A percentile compares a stretch with the other conserved stretches of the same genome.
phyloP scores from a whole-genome alignment of 306 rosid genomes.

The Gastrolobium villosum region DNA sequence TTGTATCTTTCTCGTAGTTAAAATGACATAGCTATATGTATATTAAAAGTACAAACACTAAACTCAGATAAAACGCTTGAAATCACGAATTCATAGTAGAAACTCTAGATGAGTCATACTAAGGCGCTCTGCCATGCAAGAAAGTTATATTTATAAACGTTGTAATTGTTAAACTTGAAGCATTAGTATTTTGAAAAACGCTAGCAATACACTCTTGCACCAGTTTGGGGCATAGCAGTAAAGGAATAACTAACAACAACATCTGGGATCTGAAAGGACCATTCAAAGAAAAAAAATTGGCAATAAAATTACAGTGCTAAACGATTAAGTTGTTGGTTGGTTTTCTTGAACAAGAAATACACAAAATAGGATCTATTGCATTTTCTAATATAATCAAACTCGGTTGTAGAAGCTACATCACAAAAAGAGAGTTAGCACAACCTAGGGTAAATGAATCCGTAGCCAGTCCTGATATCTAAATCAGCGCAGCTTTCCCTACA shows the following conservation, averaged over 20 bases:
- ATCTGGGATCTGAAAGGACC: conserved; percentile 11
- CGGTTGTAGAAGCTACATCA: conserved; percentile 14
- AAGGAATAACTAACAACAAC: not conserved
- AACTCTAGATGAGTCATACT: no score
- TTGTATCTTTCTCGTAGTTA: no score
- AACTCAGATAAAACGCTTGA: no score
- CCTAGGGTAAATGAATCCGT: not conserved
- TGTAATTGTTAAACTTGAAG: not conserved
- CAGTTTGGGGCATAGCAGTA: not conserved
- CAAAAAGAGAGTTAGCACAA: conserved; percentile 39
- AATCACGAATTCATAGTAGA: no score
- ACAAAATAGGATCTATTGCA: conserved; percentile 32
- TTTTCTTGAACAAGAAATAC: conserved; percentile 37
- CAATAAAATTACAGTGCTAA: conserved; percentile 18
- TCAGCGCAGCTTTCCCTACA: conserved; percentile 49
- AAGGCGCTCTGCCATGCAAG: not conserved
- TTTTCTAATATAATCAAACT: conserved; percentile 25
- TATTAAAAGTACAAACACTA: no score
- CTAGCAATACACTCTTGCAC: not conserved
- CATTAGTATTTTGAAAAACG: not conserved
- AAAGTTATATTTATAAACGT: not conserved
- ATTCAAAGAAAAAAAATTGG: not conserved
- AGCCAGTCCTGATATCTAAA: conserved; percentile 1
- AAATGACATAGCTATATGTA: no score
- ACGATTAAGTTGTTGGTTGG: not conserved